phyloP scores from a whole-genome alignment of 768 basidiomycete species.

The Hydnum rufescens region DNA sequence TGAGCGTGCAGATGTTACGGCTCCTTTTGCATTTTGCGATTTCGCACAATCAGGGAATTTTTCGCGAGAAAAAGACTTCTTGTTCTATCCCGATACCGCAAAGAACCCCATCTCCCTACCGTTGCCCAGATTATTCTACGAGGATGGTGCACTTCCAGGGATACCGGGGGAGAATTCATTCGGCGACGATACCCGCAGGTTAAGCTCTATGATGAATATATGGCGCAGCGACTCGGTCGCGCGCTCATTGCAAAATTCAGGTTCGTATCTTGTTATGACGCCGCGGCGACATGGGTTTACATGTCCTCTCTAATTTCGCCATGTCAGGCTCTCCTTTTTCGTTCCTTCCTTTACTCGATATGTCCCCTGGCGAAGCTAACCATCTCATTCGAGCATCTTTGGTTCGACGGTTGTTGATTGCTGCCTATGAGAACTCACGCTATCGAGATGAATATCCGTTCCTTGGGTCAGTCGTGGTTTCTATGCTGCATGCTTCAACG shows the following conservation, averaged over 20 bases:
- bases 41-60: conserved; percentile 68
- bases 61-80: conserved; percentile 72
- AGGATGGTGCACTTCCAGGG: conserved; percentile 52
- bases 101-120: conserved; percentile 65
- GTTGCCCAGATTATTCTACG: conserved; percentile 58
- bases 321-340: conserved; percentile 49
- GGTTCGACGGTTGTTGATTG: conserved; percentile 37
- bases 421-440: no score
- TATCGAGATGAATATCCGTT: conserved; percentile 20
- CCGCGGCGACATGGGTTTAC: not conserved
- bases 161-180: conserved; percentile 39
- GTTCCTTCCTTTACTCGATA: conserved; percentile 52
- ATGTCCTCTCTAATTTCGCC: not conserved
- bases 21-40: conserved; percentile 74
- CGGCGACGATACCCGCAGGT: conserved; percentile 31
- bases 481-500: conserved; percentile 17
- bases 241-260: conserved; percentile 41
- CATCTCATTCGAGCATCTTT: conserved; percentile 37
- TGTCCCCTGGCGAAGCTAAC: conserved; percentile 46
- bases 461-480: conserved; percentile 7
- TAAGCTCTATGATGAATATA: conserved; percentile 63
- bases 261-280: conserved; percentile 21
- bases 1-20: conserved; percentile 86
- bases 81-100: conserved; percentile 69
- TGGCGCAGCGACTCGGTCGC: conserved; percentile 77